These are phyloP conservation scores for Pachyrhizus erosus DNA, from an alignment of 306 rosid genomes.

Conservation along the genomic window DNA sequence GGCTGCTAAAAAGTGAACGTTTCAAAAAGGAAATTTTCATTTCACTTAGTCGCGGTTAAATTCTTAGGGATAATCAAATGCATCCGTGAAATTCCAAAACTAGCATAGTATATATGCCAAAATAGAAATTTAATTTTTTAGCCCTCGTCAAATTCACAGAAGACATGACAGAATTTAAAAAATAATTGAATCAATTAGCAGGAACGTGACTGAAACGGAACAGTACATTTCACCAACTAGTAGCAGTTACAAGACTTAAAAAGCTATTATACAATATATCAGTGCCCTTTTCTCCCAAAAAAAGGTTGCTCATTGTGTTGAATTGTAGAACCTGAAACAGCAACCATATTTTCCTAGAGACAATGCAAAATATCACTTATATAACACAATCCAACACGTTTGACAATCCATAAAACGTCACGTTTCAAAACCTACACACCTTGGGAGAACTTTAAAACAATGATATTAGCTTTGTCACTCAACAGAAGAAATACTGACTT, in stretches of 20 bases:
- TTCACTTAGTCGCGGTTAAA: not conserved
- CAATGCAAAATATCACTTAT: constrained; percentile 42
- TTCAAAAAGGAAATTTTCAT: constrained; percentile 5
- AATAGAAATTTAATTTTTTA: constrained; percentile 13
- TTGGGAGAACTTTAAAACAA: constrained; percentile 43
- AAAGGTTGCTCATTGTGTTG: constrained; percentile 38
- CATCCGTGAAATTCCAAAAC: not conserved
- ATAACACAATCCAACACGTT: constrained; percentile 46
- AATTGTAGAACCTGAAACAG: constrained; percentile 35
- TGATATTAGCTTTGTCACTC: constrained; percentile 48
- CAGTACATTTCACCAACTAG: constrained; percentile 38
- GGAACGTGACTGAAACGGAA: constrained; percentile 19
- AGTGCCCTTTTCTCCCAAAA: constrained; percentile 34
- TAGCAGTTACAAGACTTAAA: constrained; percentile 29
- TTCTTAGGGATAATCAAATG: not conserved
- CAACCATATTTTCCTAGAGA: constrained; percentile 46
- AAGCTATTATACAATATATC: constrained; percentile 52
- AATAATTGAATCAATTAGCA: constrained; percentile 26
- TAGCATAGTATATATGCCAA: not conserved
- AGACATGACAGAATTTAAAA: constrained; percentile 5
- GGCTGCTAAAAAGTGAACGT: not conserved
- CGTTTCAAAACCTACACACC: constrained; percentile 44
- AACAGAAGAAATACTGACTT: constrained; percentile 45
- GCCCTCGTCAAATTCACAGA: not conserved
- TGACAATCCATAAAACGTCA: constrained; percentile 47